These are phyloP conservation scores for Talaromyces sp. DNA, from an alignment of 2,329 filamentous ascomycete genomes.

Conservation along the genomic window DNA sequence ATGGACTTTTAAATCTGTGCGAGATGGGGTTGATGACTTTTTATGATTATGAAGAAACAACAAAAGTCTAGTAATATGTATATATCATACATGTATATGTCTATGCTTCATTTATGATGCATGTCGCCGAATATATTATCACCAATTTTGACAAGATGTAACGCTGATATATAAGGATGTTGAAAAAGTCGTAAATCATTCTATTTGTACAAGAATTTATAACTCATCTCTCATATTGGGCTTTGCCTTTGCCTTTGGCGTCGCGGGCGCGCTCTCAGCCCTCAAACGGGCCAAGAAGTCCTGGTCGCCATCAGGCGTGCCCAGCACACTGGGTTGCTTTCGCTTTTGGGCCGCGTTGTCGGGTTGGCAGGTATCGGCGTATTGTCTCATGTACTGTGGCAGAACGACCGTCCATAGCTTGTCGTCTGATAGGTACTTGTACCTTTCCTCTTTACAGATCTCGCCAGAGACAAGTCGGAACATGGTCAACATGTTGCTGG, in stretches of 20 bases:
- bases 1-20: constrained; percentile 67
- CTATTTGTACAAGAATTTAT: not conserved
- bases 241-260: not conserved
- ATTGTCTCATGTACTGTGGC: constrained; percentile 10
- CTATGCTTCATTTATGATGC: not conserved
- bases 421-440: constrained; percentile 6
- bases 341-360: not conserved
- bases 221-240: not conserved
- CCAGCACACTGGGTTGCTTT: not conserved
- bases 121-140: not conserved
- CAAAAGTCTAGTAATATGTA: not conserved
- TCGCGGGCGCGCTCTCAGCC: not conserved
- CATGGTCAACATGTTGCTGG: constrained; percentile 9
- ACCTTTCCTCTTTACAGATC: constrained; percentile 8
- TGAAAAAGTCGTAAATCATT: not conserved
- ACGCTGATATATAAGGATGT: not conserved
- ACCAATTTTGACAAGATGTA: not conserved
- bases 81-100: not conserved
- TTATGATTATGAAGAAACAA: not conserved
- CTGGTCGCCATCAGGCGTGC: not conserved
- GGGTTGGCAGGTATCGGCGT: constrained; percentile 7
- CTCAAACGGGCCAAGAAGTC: not conserved
- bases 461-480: constrained; percentile 9
- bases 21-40: not conserved
- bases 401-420: constrained; percentile 6